Evolutionary conservation across 345 rosid genomes (phyloP).

Genomic region (Gossypium thurberi): DNA sequence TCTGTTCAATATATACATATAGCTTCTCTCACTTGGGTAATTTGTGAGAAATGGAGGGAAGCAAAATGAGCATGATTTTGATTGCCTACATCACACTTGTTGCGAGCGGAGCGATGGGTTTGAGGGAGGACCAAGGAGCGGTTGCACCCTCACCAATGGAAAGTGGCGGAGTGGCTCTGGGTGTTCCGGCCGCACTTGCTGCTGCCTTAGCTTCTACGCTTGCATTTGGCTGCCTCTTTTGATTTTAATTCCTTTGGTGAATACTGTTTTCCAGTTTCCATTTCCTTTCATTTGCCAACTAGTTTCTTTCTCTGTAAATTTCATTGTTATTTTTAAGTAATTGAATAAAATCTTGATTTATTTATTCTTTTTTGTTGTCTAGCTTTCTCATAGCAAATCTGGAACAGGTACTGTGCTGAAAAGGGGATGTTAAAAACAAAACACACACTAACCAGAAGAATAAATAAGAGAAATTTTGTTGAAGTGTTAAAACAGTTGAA

Average conservation of each 20-base stretch:
- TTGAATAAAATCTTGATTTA: neutral
- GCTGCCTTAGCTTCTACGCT: conserved; percentile 8
- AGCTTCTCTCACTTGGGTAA: neutral
- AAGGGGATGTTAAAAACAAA: no score
- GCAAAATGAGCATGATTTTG: conserved; percentile 21
- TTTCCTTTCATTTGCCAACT: neutral
- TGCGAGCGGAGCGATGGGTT: neutral
- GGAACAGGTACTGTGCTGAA: no score
- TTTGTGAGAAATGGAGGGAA: conserved; percentile 22
- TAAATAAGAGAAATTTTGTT: no score
- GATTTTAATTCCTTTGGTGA: conserved; percentile 13
- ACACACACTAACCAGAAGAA: no score
- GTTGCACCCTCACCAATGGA: conserved; percentile 31
- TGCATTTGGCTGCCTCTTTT: conserved; percentile 24
- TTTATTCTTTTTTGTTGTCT: neutral
- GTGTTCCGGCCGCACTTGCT: conserved; percentile 24
- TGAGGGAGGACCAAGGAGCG: conserved; percentile 22
- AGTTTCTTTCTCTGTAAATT: neutral
- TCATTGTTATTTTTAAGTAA: no score
- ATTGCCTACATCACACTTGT: conserved; percentile 17
- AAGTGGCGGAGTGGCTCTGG: conserved; percentile 22
- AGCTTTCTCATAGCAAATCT: no score
- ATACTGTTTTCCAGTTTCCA: neutral
- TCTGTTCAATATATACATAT: neutral
- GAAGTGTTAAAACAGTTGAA: no score